These are phyloP conservation scores for Thelonectria blattea DNA, from an alignment of 2,329 filamentous ascomycete genomes.

Conservation along the genomic window DNA sequence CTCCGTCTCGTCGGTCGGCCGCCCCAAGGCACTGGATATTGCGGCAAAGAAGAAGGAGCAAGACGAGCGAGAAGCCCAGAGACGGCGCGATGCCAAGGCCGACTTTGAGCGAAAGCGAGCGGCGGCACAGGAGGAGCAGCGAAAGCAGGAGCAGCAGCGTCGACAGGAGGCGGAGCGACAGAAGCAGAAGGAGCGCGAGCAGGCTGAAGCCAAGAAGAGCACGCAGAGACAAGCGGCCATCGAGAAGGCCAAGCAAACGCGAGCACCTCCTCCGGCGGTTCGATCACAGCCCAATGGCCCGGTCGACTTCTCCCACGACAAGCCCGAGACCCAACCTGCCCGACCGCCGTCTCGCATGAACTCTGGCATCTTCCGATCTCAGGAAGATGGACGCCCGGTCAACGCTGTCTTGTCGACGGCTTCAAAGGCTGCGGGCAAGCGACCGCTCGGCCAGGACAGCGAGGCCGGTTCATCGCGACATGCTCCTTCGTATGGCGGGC, in stretches of 20 bases:
- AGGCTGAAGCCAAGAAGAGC: constrained; percentile 69
- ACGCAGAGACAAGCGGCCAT: constrained; percentile 68
- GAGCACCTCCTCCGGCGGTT: constrained; percentile 65
- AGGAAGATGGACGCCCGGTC: constrained; percentile 68
- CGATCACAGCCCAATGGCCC: constrained; percentile 61
- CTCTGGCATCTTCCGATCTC: constrained; percentile 55
- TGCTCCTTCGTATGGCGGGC: constrained; percentile 55
- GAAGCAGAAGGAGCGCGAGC: constrained; percentile 65
- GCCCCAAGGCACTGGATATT: constrained; percentile 74
- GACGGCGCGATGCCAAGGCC: constrained; percentile 80
- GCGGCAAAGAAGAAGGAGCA: constrained; percentile 84
- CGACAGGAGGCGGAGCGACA: constrained; percentile 68
- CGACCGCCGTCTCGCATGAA: constrained; percentile 65
- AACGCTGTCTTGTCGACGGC: constrained; percentile 64
- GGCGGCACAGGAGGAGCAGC: constrained; percentile 69
- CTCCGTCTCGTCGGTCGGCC: constrained; percentile 60
- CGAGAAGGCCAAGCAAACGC: constrained; percentile 69
- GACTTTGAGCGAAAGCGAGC: constrained; percentile 80
- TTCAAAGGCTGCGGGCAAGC: constrained; percentile 71
- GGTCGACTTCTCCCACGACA: constrained; percentile 48
- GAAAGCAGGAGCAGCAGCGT: constrained; percentile 62
- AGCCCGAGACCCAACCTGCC: constrained; percentile 42
- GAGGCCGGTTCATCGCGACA: constrained; percentile 58
- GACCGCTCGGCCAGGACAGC: constrained; percentile 70
- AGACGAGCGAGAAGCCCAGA: constrained; percentile 80